Conservation (phyloP, 495 filamentous ascomycete species). For the Cercophora sp. region DNA sequence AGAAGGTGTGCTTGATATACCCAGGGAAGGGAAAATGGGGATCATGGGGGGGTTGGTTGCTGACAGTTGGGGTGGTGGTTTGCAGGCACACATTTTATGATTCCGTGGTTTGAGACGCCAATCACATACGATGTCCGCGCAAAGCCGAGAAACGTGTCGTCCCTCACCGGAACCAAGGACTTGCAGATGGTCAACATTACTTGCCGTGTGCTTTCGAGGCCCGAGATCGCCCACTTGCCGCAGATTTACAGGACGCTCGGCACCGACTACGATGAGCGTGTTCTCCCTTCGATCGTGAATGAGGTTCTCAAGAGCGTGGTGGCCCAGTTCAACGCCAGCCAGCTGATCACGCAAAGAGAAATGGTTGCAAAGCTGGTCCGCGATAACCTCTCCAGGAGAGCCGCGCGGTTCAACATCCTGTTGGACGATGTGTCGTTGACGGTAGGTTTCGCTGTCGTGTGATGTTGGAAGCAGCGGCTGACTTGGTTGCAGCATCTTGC, state of each 20-base stretch:
- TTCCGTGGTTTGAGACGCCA: slow-evolving; percentile 97
- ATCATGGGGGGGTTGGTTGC: no score
- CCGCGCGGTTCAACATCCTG: slow-evolving; percentile 94
- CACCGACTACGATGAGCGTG: slow-evolving; percentile 93
- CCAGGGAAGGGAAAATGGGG: neutral
- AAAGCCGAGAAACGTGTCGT: slow-evolving; percentile 93
- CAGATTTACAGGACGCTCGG: slow-evolving; percentile 96
- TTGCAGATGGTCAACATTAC: slow-evolving; percentile 99
- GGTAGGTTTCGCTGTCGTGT: slow-evolving; percentile 47
- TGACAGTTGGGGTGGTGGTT: neutral
- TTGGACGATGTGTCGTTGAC: slow-evolving; percentile 97
- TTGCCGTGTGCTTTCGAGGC: slow-evolving; percentile 95
- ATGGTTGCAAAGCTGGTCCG: slow-evolving; percentile 87
- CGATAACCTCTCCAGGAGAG: slow-evolving; percentile 85
- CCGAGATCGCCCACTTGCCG: slow-evolving; percentile 80
- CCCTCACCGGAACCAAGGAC: slow-evolving; percentile 97
- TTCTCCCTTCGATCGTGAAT: slow-evolving; percentile 96
- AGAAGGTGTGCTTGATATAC: slow-evolving; percentile 64
- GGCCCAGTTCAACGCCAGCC: slow-evolving; percentile 97
- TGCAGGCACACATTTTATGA: slow-evolving; percentile 82
- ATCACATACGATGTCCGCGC: slow-evolving; percentile 97
- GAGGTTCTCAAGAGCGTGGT: slow-evolving; percentile 98
- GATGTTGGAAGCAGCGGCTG: slow-evolving; percentile 9
- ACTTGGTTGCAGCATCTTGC: slow-evolving; percentile 71
- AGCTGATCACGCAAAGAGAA: slow-evolving; percentile 97